Evolutionary conservation across 192 early-diverging fungal species (phyloP).

Genomic region (Umbelopsis ramanniana): DNA sequence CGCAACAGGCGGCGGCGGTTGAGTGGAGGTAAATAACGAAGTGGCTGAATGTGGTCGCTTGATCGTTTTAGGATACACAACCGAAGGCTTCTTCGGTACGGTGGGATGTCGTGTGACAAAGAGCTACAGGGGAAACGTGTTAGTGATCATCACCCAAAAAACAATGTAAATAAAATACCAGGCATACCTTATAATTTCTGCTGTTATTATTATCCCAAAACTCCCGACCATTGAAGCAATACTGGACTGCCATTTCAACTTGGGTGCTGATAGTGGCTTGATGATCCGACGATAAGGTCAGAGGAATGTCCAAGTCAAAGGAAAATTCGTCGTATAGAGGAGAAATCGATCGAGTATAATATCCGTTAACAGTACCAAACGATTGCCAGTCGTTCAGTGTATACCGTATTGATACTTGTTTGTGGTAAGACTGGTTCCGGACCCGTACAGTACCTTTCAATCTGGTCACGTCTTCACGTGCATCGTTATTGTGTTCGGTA

Average conservation of each 20-base stretch:
- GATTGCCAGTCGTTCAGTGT: slow-evolving; percentile 85
- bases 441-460: slow-evolving; percentile 52
- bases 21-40: background rate
- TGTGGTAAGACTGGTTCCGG: slow-evolving; percentile 86
- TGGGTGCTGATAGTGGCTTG: slow-evolving; percentile 33
- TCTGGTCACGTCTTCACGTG: slow-evolving; percentile 6
- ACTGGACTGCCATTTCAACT: slow-evolving; percentile 68
- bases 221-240: slow-evolving; percentile 71
- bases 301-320: slow-evolving; percentile 73
- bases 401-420: slow-evolving; percentile 77
- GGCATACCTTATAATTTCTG: slow-evolving; percentile 76
- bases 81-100: background rate
- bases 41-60: slow-evolving; percentile 15
- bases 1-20: background rate
- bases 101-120: slow-evolving; percentile 16
- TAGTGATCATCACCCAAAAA: too few relatives aligned
- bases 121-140: background rate
- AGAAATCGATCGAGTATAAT: slow-evolving; percentile 63
- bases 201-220: slow-evolving; percentile 97
- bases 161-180: background rate
- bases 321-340: slow-evolving; percentile 34
- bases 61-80: slow-evolving; percentile 21
- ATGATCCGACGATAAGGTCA: slow-evolving; percentile 57
- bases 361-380: slow-evolving; percentile 62
- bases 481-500: background rate